Evolutionary conservation across 148 eudicot species (phyloP), one percentile per base, ranked within the genome.

Genomic region (Tetragonia tetragonoides): DNA sequence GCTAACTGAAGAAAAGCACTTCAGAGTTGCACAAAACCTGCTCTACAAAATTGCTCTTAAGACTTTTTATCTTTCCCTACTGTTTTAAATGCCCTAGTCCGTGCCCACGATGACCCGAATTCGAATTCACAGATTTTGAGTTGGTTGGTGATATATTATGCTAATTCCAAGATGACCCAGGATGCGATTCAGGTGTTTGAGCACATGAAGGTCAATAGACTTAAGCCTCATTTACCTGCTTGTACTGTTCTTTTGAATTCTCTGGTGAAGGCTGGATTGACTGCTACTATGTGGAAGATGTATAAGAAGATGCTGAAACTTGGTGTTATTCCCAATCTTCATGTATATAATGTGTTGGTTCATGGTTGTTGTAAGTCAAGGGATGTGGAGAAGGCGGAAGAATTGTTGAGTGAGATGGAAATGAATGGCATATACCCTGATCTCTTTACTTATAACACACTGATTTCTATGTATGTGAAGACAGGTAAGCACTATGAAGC

Each of bases 401-500:
- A 81, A 18, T 81, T 91, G 74, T 81, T 92, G 85, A 78, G 81
- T 83, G 94, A 95, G 75, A 92, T 91, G 96, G 96, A 91, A 76
- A 74, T 72, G 21, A 90, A 84, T 74, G 77, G 89, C 59, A 77
- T 93, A 70, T 77, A 74, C 70, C 91, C 96, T 18, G 99, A 95
- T 78, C 84, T 90, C 68, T 89, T 88, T 78, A 95, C 99, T 37
- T 91, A 86, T 76, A 95, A 95, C 68, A 92, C 96, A 39, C 65
- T 95, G 84, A 95, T 95, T 69, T 92, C 94, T 20, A 79, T 92
- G 87, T 95, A 89, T 79, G 83, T 89, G 84, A 91, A 85, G 83
- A 92, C 84, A 82, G 90, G 94, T 82, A 88, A 86, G 93, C 88
- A 95, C 80, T 95, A 91, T 81, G 96, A 92, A 82, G 97, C 97